A percentile compares a stretch with the other conserved stretches of the same genome.
Evolutionary conservation across 177 flowering plant genomes (phyloP).

Genomic region (Vitis hybrid): DNA sequence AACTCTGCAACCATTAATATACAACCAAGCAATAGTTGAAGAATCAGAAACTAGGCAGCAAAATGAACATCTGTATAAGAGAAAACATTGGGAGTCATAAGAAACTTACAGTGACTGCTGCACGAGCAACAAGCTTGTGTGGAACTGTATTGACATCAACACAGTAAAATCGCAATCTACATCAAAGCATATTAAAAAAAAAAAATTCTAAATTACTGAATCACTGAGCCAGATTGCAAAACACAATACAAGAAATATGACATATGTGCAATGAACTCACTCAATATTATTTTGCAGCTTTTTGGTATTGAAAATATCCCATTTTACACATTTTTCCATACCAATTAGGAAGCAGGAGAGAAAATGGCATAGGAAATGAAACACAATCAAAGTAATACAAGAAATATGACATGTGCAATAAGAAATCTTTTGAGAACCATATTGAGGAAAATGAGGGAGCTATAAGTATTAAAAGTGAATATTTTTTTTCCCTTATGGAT

Average conservation of each 20-base stretch:
- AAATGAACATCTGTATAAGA: not conserved
- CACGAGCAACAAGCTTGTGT: slow-evolving; percentile 71
- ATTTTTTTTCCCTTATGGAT: too few relatives aligned
- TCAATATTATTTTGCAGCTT: not conserved
- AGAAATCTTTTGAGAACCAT: not conserved
- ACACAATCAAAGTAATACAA: not conserved
- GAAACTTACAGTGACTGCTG: slow-evolving; percentile 76
- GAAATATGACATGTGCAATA: not conserved
- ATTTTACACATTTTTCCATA: too few relatives aligned
- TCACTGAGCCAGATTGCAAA: slow-evolving; percentile 3
- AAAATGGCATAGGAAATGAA: too few relatives aligned
- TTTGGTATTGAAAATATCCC: too few relatives aligned
- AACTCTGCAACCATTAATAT: not conserved
- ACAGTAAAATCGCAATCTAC: slow-evolving; percentile 67
- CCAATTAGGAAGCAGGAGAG: not conserved
- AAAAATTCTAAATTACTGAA: not conserved
- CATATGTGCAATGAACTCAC: not conserved
- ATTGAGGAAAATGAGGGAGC: not conserved
- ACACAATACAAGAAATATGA: not conserved
- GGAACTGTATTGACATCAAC: slow-evolving; percentile 80
- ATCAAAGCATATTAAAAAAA: slow-evolving; percentile 10
- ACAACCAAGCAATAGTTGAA: not conserved
- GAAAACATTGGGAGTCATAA: slow-evolving; percentile 3
- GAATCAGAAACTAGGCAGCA: not conserved
- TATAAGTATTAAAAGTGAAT: not conserved